These are phyloP conservation scores for Amylostereum areolatum DNA, from an alignment of 1,284 basidiomycete genomes.

Conservation along the genomic window DNA sequence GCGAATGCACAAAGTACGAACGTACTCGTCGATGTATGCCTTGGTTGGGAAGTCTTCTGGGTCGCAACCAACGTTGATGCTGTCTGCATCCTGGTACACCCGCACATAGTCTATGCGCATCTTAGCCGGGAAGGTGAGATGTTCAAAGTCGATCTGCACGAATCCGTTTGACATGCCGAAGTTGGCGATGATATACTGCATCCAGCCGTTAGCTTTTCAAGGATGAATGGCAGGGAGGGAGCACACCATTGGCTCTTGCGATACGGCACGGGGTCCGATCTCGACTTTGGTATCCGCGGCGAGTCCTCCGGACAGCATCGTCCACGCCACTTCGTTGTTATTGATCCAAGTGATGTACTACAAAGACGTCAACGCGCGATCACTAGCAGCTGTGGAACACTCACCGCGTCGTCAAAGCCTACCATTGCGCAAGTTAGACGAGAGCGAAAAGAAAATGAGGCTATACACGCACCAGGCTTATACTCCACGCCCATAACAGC, in stretches of 20 bases:
- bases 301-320: constrained; percentile 57
- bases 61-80: constrained; percentile 77
- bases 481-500: constrained; percentile 49
- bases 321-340: constrained; percentile 59
- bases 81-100: constrained; percentile 67
- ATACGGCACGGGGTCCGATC: background rate
- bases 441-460: background rate
- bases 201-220: constrained; percentile 1
- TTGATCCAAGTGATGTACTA: constrained; percentile 75
- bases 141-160: constrained; percentile 56
- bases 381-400: constrained; percentile 4
- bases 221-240: constrained; percentile 18
- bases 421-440: background rate
- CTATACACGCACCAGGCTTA: constrained; percentile 22
- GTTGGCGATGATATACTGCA: constrained; percentile 66
- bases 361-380: constrained; percentile 6
- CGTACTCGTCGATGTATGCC: constrained; percentile 65
- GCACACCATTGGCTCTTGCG: constrained; percentile 38
- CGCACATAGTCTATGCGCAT: constrained; percentile 83
- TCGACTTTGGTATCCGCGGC: constrained; percentile 29
- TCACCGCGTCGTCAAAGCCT: no score
- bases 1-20: constrained; percentile 3
- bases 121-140: constrained; percentile 60
- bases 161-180: constrained; percentile 75
- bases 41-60: constrained; percentile 73